phyloP scores from a whole-genome alignment of 2,329 filamentous ascomycete genomes.

The Colletotrichum nymphaeae region DNA sequence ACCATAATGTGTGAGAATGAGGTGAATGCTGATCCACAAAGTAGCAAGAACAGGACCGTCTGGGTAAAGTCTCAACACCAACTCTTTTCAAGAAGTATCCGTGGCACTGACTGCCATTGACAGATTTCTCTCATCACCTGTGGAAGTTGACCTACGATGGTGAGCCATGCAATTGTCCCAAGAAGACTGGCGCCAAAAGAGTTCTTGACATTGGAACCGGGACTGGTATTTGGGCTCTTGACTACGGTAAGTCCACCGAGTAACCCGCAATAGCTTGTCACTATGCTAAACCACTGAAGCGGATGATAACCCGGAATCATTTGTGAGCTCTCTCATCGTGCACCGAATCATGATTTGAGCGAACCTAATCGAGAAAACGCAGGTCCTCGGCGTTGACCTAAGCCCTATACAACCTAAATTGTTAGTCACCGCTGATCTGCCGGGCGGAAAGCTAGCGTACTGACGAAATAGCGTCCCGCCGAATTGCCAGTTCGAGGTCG shows the following conservation, averaged over 20 bases:
- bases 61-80: not conserved
- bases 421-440: slow-evolving; percentile 25
- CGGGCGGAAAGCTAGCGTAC: too few relatives aligned
- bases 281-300: not conserved
- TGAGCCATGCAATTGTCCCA: not conserved
- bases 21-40: not conserved
- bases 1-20: not conserved
- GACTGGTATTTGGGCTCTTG: slow-evolving; percentile 45
- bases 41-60: slow-evolving; percentile 9
- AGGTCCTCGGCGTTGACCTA: slow-evolving; percentile 50
- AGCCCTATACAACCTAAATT: slow-evolving; percentile 52
- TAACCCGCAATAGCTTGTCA: too few relatives aligned
- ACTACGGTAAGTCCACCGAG: slow-evolving; percentile 48
- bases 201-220: slow-evolving; percentile 19
- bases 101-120: not conserved
- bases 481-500: slow-evolving; percentile 52
- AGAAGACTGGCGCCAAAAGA: slow-evolving; percentile 1
- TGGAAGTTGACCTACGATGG: slow-evolving; percentile 9
- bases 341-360: too few relatives aligned
- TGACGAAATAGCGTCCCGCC: slow-evolving; percentile 47
- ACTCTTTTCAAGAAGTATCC: too few relatives aligned
- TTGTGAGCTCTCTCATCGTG: slow-evolving; percentile 30
- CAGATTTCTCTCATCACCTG: not conserved
- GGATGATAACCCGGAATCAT: slow-evolving; percentile 41
- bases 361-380: not conserved